phyloP scores from a whole-genome alignment of 345 rosid species.

The Lagerstroemia speciosa region DNA sequence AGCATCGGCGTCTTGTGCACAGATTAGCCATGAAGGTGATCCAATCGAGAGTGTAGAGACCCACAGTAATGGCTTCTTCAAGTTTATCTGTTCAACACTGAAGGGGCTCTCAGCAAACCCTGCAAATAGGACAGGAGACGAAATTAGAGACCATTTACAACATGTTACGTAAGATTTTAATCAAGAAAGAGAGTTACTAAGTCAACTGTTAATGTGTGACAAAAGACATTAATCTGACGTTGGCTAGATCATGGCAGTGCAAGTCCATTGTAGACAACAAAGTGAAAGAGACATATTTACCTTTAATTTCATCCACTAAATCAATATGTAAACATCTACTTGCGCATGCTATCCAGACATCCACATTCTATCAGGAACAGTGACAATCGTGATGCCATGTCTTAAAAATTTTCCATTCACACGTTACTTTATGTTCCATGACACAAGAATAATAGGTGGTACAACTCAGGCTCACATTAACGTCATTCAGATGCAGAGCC shows the following conservation, averaged over 20 bases:
- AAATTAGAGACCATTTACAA: background rate
- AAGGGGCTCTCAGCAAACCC: conserved; percentile 28
- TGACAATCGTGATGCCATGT: background rate
- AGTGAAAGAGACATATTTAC: background rate
- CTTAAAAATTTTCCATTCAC: background rate
- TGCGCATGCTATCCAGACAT: background rate
- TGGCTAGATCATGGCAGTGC: background rate
- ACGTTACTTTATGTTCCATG: background rate
- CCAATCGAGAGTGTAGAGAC: conserved; percentile 38
- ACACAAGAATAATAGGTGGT: background rate
- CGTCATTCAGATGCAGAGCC: too few species aligned
- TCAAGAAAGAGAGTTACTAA: background rate
- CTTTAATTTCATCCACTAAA: background rate
- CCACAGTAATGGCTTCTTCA: conserved; percentile 32
- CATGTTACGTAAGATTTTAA: background rate
- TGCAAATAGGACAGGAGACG: conserved; percentile 20
- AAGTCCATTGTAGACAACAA: background rate
- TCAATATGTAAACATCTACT: background rate
- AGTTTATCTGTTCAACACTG: conserved; percentile 19
- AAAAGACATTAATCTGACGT: background rate
- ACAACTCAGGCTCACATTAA: background rate
- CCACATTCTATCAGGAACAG: background rate
- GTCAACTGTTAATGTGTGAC: background rate
- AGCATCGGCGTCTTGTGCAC: conserved; percentile 58
- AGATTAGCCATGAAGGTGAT: conserved; percentile 36